These are phyloP conservation scores for Fraxinus dipetala DNA, from an alignment of 305 asterid species.

Conservation along the genomic window DNA sequence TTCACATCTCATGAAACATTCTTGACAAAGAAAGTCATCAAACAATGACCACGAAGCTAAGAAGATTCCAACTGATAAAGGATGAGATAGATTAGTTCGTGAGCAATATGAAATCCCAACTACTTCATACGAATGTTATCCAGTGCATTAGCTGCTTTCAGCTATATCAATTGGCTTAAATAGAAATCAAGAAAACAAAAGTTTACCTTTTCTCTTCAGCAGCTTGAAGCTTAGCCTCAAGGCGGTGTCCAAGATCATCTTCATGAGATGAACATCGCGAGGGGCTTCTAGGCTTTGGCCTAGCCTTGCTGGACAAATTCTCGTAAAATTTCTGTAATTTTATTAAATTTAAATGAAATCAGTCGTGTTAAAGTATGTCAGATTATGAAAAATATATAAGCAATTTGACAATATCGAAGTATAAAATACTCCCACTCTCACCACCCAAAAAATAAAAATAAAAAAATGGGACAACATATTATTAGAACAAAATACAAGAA, in stretches of 20 bases:
- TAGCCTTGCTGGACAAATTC: conserved; percentile 80
- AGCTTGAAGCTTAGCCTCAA: conserved; percentile 95
- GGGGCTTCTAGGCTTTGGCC: conserved; percentile 85
- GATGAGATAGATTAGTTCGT: background rate
- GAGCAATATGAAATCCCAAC: background rate
- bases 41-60: background rate
- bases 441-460: too few species aligned
- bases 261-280: conserved; percentile 57
- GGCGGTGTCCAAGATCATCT: conserved; percentile 85
- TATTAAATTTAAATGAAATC: background rate
- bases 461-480: background rate
- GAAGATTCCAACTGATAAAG: background rate
- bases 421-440: background rate
- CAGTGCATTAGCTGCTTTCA: background rate
- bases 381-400: background rate
- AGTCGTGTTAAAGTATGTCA: background rate
- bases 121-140: background rate
- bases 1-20: background rate
- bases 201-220: conserved; percentile 86
- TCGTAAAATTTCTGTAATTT: conserved; percentile 76
- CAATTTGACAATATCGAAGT: background rate
- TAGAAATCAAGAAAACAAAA: conserved; percentile 10
- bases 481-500: background rate
- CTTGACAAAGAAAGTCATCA: background rate
- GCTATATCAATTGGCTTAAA: background rate